phyloP scores from a whole-genome alignment of 202 grass and related monocot species.

The Dendrocalamus latiflorus region DNA sequence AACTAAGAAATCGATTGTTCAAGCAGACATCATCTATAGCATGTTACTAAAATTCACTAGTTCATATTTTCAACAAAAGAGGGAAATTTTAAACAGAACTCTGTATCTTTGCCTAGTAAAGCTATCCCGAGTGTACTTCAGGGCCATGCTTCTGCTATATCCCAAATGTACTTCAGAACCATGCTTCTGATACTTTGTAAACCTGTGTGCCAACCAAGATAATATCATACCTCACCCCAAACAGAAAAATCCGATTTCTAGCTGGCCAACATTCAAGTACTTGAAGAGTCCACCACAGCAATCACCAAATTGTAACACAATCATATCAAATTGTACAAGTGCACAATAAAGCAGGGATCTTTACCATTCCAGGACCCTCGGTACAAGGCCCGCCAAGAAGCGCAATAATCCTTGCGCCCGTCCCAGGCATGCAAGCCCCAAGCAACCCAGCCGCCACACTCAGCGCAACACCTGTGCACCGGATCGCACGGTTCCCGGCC shows the following conservation, averaged over 20 bases:
- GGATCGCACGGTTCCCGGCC: conserved; percentile 59
- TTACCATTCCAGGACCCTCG: conserved; percentile 95
- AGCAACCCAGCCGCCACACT: conserved; percentile 88
- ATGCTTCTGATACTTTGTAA: not conserved
- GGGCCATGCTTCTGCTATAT: not conserved
- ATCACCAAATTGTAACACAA: not conserved
- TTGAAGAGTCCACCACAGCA: not conserved
- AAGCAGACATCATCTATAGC: not conserved
- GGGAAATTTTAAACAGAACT: not conserved
- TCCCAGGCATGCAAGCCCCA: conserved; percentile 83
- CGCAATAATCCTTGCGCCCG: conserved; percentile 85
- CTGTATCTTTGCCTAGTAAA: not conserved
- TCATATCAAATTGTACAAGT: not conserved
- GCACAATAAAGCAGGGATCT: conserved; percentile 20
- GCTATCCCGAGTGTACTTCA: not conserved
- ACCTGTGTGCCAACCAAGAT: not conserved
- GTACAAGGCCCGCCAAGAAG: conserved; percentile 91
- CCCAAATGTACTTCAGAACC: not conserved
- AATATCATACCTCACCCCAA: not conserved
- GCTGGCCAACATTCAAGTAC: not conserved
- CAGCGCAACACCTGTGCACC: conserved; percentile 92
- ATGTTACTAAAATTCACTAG: not conserved
- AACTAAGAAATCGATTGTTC: not conserved
- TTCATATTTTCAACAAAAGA: not conserved
- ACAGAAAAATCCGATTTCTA: not conserved